Evolutionary conservation across 225 moss, liverwort and hornwort species (phyloP).

Genomic region (Asterella californica): DNA sequence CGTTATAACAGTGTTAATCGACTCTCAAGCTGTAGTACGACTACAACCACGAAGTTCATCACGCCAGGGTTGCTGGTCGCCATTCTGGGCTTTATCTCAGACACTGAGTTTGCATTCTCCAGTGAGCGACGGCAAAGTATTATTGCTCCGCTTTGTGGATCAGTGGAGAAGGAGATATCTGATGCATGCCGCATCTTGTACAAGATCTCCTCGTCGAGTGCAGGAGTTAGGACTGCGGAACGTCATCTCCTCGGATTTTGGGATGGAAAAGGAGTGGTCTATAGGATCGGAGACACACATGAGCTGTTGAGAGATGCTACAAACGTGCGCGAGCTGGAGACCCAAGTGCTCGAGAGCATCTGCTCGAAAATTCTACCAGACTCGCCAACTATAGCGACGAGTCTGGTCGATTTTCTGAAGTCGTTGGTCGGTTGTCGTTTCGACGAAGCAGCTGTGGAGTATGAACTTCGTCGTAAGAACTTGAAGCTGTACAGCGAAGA

Average conservation of each 20-base stretch:
- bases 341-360: constrained; percentile 10
- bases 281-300: background rate
- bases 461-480: constrained; percentile 22
- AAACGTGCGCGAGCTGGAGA: constrained; percentile 4
- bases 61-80: constrained; percentile 8
- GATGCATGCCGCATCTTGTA: background rate
- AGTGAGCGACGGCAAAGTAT: background rate
- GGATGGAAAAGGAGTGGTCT: background rate
- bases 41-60: background rate
- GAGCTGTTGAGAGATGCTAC: background rate
- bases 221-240: background rate
- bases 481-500: constrained; percentile 12
- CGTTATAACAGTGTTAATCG: no score
- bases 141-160: background rate
- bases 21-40: no score
- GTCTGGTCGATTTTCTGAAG: constrained; percentile 18
- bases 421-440: constrained; percentile 8
- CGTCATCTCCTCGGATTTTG: background rate
- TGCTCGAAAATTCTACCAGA: background rate
- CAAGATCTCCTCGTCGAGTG: background rate
- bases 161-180: constrained; percentile 1
- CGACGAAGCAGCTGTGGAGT: constrained; percentile 9
- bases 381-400: background rate
- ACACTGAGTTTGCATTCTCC: background rate
- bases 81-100: constrained; percentile 8